Evolutionary conservation across 208 protist genomes (phyloP), one percentile per base, ranked within the genome.

Genomic region (Trypanosoma grayi): DNA sequence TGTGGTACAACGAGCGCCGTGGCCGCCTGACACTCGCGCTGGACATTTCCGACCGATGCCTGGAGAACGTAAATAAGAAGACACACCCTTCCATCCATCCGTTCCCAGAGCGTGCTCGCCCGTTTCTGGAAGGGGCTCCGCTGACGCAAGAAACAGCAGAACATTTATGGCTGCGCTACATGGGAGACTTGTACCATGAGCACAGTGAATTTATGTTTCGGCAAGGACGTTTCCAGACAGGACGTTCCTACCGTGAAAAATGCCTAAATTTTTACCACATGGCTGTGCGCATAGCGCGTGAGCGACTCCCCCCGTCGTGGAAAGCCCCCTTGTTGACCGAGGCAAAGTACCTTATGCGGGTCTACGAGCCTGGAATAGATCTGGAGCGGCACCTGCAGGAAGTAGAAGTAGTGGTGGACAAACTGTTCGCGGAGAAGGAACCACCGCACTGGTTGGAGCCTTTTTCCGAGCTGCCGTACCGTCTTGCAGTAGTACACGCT

Each of bases 81-180:
- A 95, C 85, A 5, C 89, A 95, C 58, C 89, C 85, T 4, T 93
- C 89, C n/a, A 86, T 93, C 45, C 85, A 95, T 75, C 89, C 89
- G 4, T 92, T 95, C 55, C 89, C 89, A 9, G 85, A 95, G 70
- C 72, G 83, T n/a, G 89, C 89, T 20, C 71, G 79, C 0, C 71
- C 76, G 20, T 95, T 83, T 66, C 68, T 95, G 14, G 83, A 95
- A 60, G 83, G 83, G 0, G 85, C 89, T 6, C 89, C 89, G 40
- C 77, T 95, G 8, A 93, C 89, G 30, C 85, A 92, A 68, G 85
- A 95, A 66, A 95, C 89, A 24, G 89, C 89, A 30, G 85, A 95
- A 69, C 89, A 95, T 64, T 73, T 95, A 28, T 95, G 89, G 86
- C 75, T 93, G 69, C 89, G 89, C 28, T 77, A 95, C 73, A 91